Percentiles rank a stretch among this genome's conserved stretches.
These are phyloP conservation scores for Fusarium sterilihyphosum DNA, from an alignment of 2,329 filamentous ascomycete species.

Conservation along the genomic window DNA sequence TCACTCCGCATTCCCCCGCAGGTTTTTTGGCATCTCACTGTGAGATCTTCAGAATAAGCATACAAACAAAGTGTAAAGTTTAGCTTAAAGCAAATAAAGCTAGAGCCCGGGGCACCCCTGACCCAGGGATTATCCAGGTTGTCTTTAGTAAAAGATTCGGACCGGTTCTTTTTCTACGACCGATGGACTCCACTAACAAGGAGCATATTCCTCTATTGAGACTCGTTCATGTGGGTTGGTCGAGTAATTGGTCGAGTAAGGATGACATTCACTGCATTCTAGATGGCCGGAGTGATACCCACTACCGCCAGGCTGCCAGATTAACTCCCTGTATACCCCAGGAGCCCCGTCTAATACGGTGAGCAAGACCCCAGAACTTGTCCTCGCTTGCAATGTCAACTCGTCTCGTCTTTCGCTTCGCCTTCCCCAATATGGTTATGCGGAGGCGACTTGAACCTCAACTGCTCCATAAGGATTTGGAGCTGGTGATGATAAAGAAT, in stretches of 20 bases:
- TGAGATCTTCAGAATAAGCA: constrained; percentile 11
- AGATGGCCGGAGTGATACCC: constrained; percentile 7
- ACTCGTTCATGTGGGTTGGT: background rate
- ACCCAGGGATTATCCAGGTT: background rate
- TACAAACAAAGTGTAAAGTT: constrained; percentile 1
- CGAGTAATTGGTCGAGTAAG: background rate
- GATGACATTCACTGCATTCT: constrained; percentile 17
- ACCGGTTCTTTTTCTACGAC: constrained; percentile 37
- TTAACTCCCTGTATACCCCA: background rate
- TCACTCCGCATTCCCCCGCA: constrained; percentile 27
- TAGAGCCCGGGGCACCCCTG: background rate
- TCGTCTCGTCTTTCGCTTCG: constrained; percentile 4
- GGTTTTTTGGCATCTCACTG: constrained; percentile 10
- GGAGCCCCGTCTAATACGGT: background rate
- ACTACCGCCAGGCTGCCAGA: constrained; percentile 5
- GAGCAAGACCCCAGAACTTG: background rate
- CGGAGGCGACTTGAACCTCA: constrained; percentile 2
- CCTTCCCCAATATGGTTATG: constrained; percentile 14
- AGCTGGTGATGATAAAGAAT: background rate
- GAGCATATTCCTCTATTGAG: constrained; percentile 1
- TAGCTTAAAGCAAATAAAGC: constrained; percentile 21
- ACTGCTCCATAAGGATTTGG: constrained; percentile 4
- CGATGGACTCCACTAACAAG: constrained; percentile 23
- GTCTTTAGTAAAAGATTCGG: constrained; percentile 23
- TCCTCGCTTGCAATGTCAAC: background rate